Conservation (phyloP, 2,329 filamentous ascomycete species). For the Uncinocarpus reesii region DNA sequence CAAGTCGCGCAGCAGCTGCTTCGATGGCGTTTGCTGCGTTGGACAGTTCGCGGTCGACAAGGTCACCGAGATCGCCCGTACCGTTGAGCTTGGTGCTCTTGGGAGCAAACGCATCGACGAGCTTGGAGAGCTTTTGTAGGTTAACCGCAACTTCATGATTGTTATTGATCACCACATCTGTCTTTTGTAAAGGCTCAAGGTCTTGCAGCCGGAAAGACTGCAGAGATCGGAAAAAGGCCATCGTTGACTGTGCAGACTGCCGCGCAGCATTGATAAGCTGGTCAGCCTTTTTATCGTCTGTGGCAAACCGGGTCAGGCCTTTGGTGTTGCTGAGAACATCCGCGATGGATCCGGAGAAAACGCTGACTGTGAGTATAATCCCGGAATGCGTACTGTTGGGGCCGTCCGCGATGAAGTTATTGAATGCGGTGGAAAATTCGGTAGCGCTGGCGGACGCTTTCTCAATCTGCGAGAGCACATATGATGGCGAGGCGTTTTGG, state of each 20-base stretch:
- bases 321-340: conserved; percentile 96
- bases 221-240: conserved; percentile 88
- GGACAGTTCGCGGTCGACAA: conserved; percentile 82
- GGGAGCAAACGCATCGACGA: conserved; percentile 83
- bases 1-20: conserved; percentile 76
- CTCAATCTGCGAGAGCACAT: conserved; percentile 92
- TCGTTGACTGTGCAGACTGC: conserved; percentile 72
- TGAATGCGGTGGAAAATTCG: conserved; percentile 96
- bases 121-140: conserved; percentile 83
- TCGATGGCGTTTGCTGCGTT: conserved; percentile 95
- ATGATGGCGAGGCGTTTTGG: conserved; percentile 89
- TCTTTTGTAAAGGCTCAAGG: conserved; percentile 83
- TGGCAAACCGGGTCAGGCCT: conserved; percentile 81
- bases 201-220: conserved; percentile 90
- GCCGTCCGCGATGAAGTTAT: conserved; percentile 95
- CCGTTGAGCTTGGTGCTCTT: conserved; percentile 71
- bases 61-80: conserved; percentile 76
- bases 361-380: conserved; percentile 83
- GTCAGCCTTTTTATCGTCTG: conserved; percentile 90
- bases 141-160: conserved; percentile 95
- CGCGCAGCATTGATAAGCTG: conserved; percentile 72
- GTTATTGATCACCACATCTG: conserved; percentile 92
- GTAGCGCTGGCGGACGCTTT: conserved; percentile 91
- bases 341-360: conserved; percentile 79
- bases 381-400: conserved; percentile 82